Base-by-base conservation (phyloP, 2,329 filamentous ascomycete species). In the Fusarium multiceps region DNA sequence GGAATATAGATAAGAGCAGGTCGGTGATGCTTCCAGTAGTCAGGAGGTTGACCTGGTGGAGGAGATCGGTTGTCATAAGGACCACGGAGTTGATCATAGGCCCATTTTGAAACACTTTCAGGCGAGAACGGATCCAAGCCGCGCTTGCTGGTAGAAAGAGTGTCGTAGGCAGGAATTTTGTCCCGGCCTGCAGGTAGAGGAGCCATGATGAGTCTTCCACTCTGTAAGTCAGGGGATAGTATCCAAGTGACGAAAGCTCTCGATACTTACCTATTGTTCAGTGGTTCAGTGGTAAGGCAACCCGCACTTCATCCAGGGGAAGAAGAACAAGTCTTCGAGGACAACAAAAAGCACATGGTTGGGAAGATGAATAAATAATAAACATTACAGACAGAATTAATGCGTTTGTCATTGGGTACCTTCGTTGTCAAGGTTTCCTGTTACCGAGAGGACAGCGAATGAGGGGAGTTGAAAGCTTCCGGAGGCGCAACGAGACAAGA, bases 311-410 rank as follows among this genome's bases (percentile, higher is more conserved):
- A 7, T 12, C 18, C 34, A 37, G 4, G 0, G 18, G 34, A n/a
- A 37, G 34, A 37, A 37, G 34, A 12, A n/a, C 34, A 37, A n/a
- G 34, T n/a, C 18, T n/a, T 37, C 10, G 18, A 37, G 34, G 34
- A 12, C 18, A 37, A 37, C 18, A n/a, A n/a, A 11, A 5, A 34
- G 16, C 3, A 10, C 9, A 18, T 37, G 34, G 34, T 6, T 37
- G 18, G 34, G 18, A n/a, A n/a, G 16, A 37, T 11, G 34, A 11
- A 37, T 37, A n/a, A n/a, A 37, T 37, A 37, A 12, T 12, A 37
- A 37, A 37, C 18, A n/a, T 12, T 2, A 0, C 34, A 37, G 18
- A 12, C 0, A n/a, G 1, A 12, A 7, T 7, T 4, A 12, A 3
- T 37, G 0, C 1, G 34, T 37, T 37, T 37, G 34, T n/a, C 34